These are phyloP conservation scores for Apophysomyces sp. DNA, from an alignment of 371 early-diverging fungal genomes.

Conservation along the genomic window DNA sequence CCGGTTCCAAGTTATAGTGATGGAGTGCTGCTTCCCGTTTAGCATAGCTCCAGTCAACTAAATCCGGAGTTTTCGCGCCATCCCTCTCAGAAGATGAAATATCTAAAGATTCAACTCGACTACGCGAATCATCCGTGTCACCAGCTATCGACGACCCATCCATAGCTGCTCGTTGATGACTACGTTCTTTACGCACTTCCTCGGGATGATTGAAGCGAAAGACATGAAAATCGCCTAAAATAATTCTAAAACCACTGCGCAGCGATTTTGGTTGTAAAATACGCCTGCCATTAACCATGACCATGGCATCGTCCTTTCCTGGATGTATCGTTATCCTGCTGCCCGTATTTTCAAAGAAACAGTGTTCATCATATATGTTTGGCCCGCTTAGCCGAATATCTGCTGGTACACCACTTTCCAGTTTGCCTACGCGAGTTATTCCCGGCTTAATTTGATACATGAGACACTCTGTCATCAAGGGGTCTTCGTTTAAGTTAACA, in stretches of 20 bases:
- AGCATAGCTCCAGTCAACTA: constrained; percentile 76
- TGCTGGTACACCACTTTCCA: constrained; percentile 42
- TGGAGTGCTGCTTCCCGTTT: constrained; percentile 64
- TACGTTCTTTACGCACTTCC: constrained; percentile 71
- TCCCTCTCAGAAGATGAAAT: neutral
- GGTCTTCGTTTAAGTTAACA: constrained; percentile 88
- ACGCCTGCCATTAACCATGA: constrained; percentile 74
- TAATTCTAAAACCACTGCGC: constrained; percentile 74
- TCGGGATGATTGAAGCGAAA: constrained; percentile 87
- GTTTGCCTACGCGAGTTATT: constrained; percentile 66
- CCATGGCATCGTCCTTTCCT: constrained; percentile 39
- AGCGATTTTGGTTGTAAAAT: constrained; percentile 59
- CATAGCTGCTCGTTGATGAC: constrained; percentile 12
- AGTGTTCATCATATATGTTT: constrained; percentile 72
- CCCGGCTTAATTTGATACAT: constrained; percentile 84
- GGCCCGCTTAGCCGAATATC: constrained; percentile 75
- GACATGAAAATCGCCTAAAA: constrained; percentile 77
- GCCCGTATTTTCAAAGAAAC: constrained; percentile 67
- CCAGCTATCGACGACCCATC: neutral
- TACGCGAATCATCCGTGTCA: neutral
- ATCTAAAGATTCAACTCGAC: constrained; percentile 14
- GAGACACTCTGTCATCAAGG: constrained; percentile 84
- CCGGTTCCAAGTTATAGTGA: constrained; percentile 12
- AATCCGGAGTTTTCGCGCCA: constrained; percentile 35
- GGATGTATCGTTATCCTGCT: constrained; percentile 65